phyloP scores from a whole-genome alignment of 345 rosid species.

The Citrus hindsii region DNA sequence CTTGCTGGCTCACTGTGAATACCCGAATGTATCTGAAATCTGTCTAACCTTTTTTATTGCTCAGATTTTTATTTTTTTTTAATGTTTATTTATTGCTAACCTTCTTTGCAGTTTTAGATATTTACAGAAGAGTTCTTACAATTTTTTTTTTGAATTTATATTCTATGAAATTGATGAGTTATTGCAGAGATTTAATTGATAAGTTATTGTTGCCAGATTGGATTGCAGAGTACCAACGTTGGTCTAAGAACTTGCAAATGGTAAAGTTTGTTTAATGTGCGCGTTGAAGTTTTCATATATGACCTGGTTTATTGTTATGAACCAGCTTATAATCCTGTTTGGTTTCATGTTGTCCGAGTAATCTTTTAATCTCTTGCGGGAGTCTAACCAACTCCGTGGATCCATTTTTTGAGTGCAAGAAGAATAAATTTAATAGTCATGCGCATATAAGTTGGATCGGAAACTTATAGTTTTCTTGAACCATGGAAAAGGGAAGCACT shows the following conservation, averaged over 20 bases:
- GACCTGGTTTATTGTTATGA: not conserved
- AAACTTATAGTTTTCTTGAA: slow-evolving; percentile 5
- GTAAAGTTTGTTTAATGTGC: not conserved
- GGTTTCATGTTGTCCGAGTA: not conserved
- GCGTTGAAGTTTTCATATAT: not conserved
- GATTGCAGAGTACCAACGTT: not conserved
- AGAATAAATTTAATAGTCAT: slow-evolving; percentile 7
- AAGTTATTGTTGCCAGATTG: not conserved
- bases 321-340: not conserved
- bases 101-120: too few species aligned
- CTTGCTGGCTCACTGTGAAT: not conserved
- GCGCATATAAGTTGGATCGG: slow-evolving; percentile 16
- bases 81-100: too few species aligned
- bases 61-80: too few species aligned
- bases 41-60: not conserved
- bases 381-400: not conserved
- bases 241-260: not conserved
- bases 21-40: not conserved
- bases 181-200: not conserved
- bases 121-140: too few species aligned
- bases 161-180: too few species aligned
- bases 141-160: too few species aligned
- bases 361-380: slow-evolving; percentile 9
- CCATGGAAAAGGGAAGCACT: slow-evolving; percentile 25
- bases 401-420: slow-evolving; percentile 2